A percentile compares a stretch with the other conserved stretches of the same genome.
Evolutionary conservation across 2,329 filamentous ascomycete genomes (phyloP).

Genomic region (Aspergillus cejpii): DNA sequence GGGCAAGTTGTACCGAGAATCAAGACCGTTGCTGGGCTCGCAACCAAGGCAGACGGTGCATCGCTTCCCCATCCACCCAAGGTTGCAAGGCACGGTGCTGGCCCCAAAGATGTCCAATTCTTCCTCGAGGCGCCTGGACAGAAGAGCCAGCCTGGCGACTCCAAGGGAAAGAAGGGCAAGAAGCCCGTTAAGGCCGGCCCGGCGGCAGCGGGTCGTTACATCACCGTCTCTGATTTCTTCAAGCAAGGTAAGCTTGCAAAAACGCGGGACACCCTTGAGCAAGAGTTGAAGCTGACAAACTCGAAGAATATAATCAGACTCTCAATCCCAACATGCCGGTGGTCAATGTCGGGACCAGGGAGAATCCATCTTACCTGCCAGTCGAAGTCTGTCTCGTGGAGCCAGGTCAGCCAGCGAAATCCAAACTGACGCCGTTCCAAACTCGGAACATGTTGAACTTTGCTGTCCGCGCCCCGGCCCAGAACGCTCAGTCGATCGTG

Average conservation of each 20-base stretch:
- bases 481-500: conserved; percentile 62
- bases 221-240: conserved; percentile 51
- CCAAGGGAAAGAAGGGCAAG: conserved; percentile 26
- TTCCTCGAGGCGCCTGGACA: conserved; percentile 37
- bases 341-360: conserved; percentile 57
- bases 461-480: conserved; percentile 59
- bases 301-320: conserved; percentile 35
- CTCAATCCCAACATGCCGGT: conserved; percentile 48
- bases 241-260: conserved; percentile 30
- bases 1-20: conserved; percentile 30
- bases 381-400: conserved; percentile 59
- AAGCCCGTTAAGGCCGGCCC: conserved; percentile 28
- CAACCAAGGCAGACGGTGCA: conserved; percentile 36
- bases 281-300: background rate
- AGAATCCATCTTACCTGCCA: conserved; percentile 58
- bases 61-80: conserved; percentile 32
- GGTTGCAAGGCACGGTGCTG: conserved; percentile 38
- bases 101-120: conserved; percentile 51
- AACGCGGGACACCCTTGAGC: background rate
- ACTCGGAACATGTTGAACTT: conserved; percentile 65
- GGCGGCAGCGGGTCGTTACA: conserved; percentile 37
- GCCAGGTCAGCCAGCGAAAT: conserved; percentile 57
- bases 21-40: conserved; percentile 46
- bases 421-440: conserved; percentile 55
- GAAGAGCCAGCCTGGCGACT: conserved; percentile 8